A percentile compares a stretch with the other conserved stretches of the same genome.
Evolutionary conservation across 1,139 yeast genomes (phyloP).

Genomic region (Pneumocystis jirovecii): DNA sequence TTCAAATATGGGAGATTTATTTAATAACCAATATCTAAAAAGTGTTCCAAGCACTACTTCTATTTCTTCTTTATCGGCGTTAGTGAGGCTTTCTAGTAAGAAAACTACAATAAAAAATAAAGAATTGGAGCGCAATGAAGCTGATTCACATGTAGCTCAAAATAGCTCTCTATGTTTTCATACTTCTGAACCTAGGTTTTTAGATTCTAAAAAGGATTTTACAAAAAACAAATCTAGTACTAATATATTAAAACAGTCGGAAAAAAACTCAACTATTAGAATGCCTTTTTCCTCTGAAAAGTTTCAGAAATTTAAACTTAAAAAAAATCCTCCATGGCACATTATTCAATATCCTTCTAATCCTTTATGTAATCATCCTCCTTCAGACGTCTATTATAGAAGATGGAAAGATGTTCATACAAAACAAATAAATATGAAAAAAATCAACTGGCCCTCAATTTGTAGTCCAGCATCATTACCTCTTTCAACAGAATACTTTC

Average conservation of each 20-base stretch:
- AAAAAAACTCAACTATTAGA: neutral
- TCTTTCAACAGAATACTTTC: conserved; percentile 60
- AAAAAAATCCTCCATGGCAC: conserved; percentile 34
- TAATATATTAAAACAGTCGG: neutral
- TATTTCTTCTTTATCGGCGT: neutral
- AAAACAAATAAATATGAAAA: conserved; percentile 21
- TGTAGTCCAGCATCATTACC: conserved; percentile 92
- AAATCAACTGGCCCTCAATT: conserved; percentile 82
- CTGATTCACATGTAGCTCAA: neutral
- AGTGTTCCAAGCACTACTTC: neutral
- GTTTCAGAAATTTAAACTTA: conserved; percentile 4
- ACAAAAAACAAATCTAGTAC: neutral
- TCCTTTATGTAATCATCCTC: conserved; percentile 35
- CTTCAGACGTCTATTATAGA: conserved; percentile 34
- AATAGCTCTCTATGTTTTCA: neutral
- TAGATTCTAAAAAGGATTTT: neutral
- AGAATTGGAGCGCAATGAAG: neutral
- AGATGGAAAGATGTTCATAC: conserved; percentile 57
- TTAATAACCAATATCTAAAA: neutral
- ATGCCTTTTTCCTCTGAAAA: conserved; percentile 5
- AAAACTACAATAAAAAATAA: neutral
- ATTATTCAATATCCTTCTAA: conserved; percentile 56
- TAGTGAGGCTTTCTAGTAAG: neutral
- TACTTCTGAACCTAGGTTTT: neutral
- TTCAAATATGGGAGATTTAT: neutral